Base-by-base conservation (phyloP, 2,329 filamentous ascomycete species). In the Ceratocystis ficicola region DNA sequence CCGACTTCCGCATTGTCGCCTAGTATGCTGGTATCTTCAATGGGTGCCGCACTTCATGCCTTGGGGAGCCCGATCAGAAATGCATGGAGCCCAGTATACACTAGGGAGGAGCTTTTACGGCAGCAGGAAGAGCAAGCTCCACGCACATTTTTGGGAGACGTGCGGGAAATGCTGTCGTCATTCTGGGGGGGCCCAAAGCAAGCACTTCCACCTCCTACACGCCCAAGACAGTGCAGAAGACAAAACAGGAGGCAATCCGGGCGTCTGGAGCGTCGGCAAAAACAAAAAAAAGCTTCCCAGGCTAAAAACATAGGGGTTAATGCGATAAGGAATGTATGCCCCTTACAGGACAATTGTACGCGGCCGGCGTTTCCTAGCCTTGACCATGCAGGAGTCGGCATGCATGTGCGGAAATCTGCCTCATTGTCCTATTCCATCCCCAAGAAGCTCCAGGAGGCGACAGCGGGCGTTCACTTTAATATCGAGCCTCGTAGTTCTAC, bases 101-200 rank as follows among this genome's bases (percentile, higher is more conserved):
- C 36, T 20, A 8, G 7, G 12, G 63, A 63, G 8, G 63, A 67
- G 50, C 50, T 67, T 7, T 20, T 44, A 5, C 63, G 60, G 17
- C 66, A 67, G 48, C 36, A 44, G 22, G n/a, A 63, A 32, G 63
- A 67, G 44, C 66, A 65, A 61, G 32, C 46, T 5, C 62, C 66
- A 10, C 36, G 32, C 25, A 65, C 52, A 12, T 60, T 59, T 30
- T 12, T 32, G 5, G 52, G 55, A 15, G n/a, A 32, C 44, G 44
- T 60, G 28, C 8, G 3, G 7, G 41, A 22, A 3, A 17, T 25
- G 20, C 28, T 46, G 25, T 28, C 22, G 12, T 28, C 20, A 6
- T 36, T 65, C 15, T 65, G 63, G 63, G 22, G 32, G 4, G 22
- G 12, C n/a, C 22, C 61, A n/a, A n/a, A 48, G 12, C 15, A 41